phyloP scores from a whole-genome alignment of 2,329 filamentous ascomycete species.

The Chaetomiaceae sp. region DNA sequence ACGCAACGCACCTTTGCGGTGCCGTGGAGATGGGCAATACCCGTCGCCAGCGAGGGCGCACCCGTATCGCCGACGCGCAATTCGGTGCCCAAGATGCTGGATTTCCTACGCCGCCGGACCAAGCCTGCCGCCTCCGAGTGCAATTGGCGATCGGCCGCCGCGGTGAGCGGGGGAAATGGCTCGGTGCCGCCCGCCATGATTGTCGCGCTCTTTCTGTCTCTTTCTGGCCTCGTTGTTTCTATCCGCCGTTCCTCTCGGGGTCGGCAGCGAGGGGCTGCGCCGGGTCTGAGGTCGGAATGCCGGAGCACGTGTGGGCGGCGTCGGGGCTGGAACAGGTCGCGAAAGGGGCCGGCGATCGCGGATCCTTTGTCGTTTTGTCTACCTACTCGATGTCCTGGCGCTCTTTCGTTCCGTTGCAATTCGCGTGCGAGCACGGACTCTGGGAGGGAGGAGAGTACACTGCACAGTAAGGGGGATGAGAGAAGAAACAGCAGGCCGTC shows the following conservation, averaged over 20 bases:
- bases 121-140: conserved; percentile 35
- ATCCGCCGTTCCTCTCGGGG: too few relatives aligned
- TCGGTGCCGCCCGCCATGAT: conserved; percentile 29
- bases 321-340: background rate
- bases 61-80: conserved; percentile 51
- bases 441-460: too few relatives aligned
- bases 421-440: too few relatives aligned
- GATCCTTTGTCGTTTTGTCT: too few relatives aligned
- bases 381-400: too few relatives aligned
- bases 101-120: conserved; percentile 47
- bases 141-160: conserved; percentile 42
- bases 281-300: background rate
- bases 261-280: background rate
- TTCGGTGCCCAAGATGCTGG: conserved; percentile 48
- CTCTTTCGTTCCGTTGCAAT: too few relatives aligned
- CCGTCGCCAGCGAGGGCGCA: conserved; percentile 48
- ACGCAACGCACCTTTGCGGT: conserved; percentile 13
- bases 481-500: background rate
- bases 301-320: background rate
- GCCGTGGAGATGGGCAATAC: conserved; percentile 40
- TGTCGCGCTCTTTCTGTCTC: background rate
- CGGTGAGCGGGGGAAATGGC: conserved; percentile 51
- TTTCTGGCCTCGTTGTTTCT: background rate
- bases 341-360: too few relatives aligned
- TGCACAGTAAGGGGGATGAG: too few relatives aligned